Percentiles rank a stretch among this genome's conserved stretches.
Conservation (phyloP, 495 filamentous ascomycete genomes). For the Talaromyces wortmannii region DNA sequence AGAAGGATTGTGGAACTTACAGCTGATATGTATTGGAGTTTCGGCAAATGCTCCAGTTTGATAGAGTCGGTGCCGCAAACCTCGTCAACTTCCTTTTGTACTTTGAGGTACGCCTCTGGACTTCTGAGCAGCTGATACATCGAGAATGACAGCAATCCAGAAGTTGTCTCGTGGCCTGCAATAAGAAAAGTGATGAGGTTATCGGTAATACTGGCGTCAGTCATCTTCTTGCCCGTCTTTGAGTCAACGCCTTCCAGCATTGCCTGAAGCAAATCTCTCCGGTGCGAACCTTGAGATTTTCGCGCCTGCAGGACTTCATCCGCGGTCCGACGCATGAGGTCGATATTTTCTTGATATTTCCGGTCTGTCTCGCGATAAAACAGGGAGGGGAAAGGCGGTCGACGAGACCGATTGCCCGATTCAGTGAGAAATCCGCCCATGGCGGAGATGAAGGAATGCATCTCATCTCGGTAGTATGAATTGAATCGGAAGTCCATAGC, state of each 20-base stretch:
- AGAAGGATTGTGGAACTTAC: too few relatives aligned
- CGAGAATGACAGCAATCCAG: too few relatives aligned
- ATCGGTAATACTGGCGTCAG: constrained; percentile 52
- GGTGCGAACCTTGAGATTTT: constrained; percentile 43
- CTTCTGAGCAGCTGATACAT: too few relatives aligned
- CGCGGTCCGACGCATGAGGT: constrained; percentile 44
- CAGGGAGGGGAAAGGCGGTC: constrained; percentile 35
- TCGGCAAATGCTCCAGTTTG: too few relatives aligned
- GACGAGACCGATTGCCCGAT: constrained; percentile 41
- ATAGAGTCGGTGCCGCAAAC: too few relatives aligned
- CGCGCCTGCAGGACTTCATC: constrained; percentile 52
- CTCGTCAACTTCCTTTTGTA: too few relatives aligned
- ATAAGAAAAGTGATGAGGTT: constrained; percentile 70
- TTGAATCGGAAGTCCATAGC: constrained; percentile 75
- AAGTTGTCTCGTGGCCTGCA: constrained; percentile 45
- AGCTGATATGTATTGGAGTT: too few relatives aligned
- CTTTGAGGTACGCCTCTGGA: too few relatives aligned
- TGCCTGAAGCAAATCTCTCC: constrained; percentile 55
- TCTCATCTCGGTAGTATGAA: constrained; percentile 58
- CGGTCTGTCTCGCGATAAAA: constrained; percentile 38
- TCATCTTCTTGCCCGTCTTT: constrained; percentile 57
- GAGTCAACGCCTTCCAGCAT: constrained; percentile 62
- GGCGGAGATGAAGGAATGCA: constrained; percentile 60
- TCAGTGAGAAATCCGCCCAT: constrained; percentile 55
- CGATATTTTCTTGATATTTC: constrained; percentile 53